Percentiles rank a stretch among this genome's conserved stretches.
phyloP scores from a whole-genome alignment of 257 asterid genomes.

The Lycium barbarum region DNA sequence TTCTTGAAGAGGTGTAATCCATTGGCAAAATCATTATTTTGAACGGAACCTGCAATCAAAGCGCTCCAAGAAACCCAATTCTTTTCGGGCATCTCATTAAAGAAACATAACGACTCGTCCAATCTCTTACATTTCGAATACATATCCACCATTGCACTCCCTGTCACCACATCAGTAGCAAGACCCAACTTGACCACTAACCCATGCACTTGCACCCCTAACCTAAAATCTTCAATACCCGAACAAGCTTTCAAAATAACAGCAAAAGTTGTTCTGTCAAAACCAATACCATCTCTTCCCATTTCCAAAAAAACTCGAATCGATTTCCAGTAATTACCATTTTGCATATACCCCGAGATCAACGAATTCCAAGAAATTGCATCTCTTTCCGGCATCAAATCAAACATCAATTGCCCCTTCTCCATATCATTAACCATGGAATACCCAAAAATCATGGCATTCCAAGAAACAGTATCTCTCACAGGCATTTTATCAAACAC shows the following conservation, averaged over 20 bases:
- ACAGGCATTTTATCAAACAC: constrained; percentile 76
- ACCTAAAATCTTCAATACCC: constrained; percentile 46
- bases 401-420: constrained; percentile 47
- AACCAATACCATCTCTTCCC: constrained; percentile 64
- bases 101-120: constrained; percentile 55
- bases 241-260: constrained; percentile 72
- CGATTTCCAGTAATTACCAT: constrained; percentile 52
- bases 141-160: constrained; percentile 84
- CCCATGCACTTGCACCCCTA: constrained; percentile 74
- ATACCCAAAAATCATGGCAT: constrained; percentile 75
- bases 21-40: constrained; percentile 53
- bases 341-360: constrained; percentile 79
- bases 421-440: constrained; percentile 48
- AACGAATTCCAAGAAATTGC: constrained; percentile 87
- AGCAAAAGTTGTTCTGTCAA: constrained; percentile 74
- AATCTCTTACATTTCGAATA: constrained; percentile 85
- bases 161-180: constrained; percentile 67
- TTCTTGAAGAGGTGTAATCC: constrained; percentile 69
- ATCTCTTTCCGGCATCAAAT: constrained; percentile 71
- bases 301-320: constrained; percentile 55
- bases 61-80: constrained; percentile 96
- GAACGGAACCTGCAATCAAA: constrained; percentile 71
- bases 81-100: constrained; percentile 63
- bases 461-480: constrained; percentile 74
- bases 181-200: constrained; percentile 62